These are phyloP conservation scores for Xylariales sp. DNA, from an alignment of 2,329 filamentous ascomycete genomes.

Conservation along the genomic window DNA sequence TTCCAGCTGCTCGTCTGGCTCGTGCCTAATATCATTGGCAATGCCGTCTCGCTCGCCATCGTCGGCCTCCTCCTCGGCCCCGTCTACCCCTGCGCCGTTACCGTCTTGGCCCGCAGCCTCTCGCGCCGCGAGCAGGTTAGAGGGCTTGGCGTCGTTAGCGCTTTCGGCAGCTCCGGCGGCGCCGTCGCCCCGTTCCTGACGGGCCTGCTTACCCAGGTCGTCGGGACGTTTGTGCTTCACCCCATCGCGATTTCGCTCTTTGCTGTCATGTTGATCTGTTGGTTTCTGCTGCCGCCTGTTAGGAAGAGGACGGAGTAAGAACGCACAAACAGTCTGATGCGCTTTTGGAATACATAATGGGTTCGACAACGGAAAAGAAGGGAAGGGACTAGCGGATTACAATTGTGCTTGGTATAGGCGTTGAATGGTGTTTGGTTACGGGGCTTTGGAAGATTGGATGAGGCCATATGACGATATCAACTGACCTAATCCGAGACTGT, in stretches of 20 bases:
- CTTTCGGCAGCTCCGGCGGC: slow-evolving; percentile 65
- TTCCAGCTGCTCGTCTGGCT: slow-evolving; percentile 78
- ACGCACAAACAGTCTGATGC: too few species aligned
- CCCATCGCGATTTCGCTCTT: slow-evolving; percentile 65
- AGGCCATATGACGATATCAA: too few species aligned
- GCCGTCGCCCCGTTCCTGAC: slow-evolving; percentile 63
- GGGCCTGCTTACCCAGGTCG: slow-evolving; percentile 57
- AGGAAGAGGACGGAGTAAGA: slow-evolving; percentile 59
- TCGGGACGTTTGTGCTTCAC: slow-evolving; percentile 59
- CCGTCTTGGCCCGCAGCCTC: slow-evolving; percentile 58
- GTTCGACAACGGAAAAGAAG: too few species aligned
- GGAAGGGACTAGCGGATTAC: too few species aligned
- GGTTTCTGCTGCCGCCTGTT: slow-evolving; percentile 53
- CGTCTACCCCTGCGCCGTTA: slow-evolving; percentile 69
- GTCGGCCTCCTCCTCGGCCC: slow-evolving; percentile 74
- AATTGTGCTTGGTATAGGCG: too few species aligned
- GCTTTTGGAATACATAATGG: too few species aligned
- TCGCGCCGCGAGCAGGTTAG: slow-evolving; percentile 57
- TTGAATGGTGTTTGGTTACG: too few species aligned
- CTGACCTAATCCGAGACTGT: too few species aligned
- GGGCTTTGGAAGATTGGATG: too few species aligned
- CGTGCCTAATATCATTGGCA: slow-evolving; percentile 68
- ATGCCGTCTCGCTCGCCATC: slow-evolving; percentile 62
- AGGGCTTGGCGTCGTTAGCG: slow-evolving; percentile 62
- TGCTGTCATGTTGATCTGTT: slow-evolving; percentile 59